A percentile compares a stretch with the other conserved stretches of the same genome.
These are phyloP conservation scores for Symbiodinium pilosum DNA, from an alignment of 73 alveolate genomes.

Conservation along the genomic window DNA sequence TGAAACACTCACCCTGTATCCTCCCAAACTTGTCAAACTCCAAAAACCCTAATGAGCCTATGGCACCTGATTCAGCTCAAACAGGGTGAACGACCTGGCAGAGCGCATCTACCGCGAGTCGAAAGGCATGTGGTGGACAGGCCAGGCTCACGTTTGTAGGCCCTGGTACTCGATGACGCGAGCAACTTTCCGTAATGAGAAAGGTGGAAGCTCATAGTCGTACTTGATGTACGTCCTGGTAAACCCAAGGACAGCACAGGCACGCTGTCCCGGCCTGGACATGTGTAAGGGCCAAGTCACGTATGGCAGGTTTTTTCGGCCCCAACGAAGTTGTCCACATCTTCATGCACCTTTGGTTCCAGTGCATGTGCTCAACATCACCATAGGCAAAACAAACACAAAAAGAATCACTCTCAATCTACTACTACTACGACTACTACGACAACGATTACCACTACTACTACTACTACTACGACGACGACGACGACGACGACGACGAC, in stretches of 20 bases:
- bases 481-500: too few relatives aligned
- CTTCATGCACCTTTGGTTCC: slow-evolving; percentile 93
- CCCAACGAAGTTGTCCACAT: slow-evolving; percentile 80
- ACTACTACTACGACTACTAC: too few relatives aligned
- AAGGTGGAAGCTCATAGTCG: slow-evolving; percentile 92
- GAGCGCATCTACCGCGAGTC: neutral
- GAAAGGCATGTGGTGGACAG: neutral
- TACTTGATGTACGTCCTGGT: slow-evolving; percentile 79
- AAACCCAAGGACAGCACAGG: neutral
- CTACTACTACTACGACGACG: too few relatives aligned
- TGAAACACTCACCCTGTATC: too few relatives aligned
- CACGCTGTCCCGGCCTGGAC: too few relatives aligned
- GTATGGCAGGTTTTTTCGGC: slow-evolving; percentile 90
- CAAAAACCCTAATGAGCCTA: too few relatives aligned
- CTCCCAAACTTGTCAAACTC: too few relatives aligned
- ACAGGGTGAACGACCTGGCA: slow-evolving; percentile 68
- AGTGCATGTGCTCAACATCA: too few relatives aligned
- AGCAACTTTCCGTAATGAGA: slow-evolving; percentile 52
- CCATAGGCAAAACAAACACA: too few relatives aligned
- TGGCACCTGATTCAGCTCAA: slow-evolving; percentile 35
- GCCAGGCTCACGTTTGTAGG: slow-evolving; percentile 40
- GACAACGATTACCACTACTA: too few relatives aligned
- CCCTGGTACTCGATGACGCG: slow-evolving; percentile 88
- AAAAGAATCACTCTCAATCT: too few relatives aligned
- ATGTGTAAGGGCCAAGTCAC: neutral